Conservation (phyloP, 495 filamentous ascomycete genomes). For the Pyrenula aspistea region DNA sequence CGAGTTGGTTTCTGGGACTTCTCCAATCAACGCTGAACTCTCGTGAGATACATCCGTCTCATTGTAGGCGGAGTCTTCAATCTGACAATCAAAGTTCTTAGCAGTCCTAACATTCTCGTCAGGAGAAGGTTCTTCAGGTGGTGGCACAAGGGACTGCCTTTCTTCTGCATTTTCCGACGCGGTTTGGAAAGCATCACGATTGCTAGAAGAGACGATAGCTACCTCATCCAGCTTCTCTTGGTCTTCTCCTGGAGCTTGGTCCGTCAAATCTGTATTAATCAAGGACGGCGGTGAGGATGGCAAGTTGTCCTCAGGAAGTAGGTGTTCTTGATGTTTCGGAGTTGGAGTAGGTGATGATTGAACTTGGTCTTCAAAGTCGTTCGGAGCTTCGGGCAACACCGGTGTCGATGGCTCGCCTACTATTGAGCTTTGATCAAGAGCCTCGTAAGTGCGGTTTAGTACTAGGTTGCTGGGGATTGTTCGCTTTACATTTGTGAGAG, state of each 20-base stretch:
- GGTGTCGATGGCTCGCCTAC: conserved; percentile 33
- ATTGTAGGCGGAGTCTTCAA: too few species aligned
- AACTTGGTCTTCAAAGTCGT: conserved; percentile 49
- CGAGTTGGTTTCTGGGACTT: not conserved
- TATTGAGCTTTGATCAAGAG: conserved; percentile 11
- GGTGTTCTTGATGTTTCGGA: conserved; percentile 26
- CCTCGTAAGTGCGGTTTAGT: conserved; percentile 17
- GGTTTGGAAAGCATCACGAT: conserved; percentile 1
- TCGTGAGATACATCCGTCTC: not conserved
- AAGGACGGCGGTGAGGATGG: conserved; percentile 29
- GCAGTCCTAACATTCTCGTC: not conserved
- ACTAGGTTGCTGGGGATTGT: conserved; percentile 25
- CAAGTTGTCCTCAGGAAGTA: conserved; percentile 15
- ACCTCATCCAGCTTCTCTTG: not conserved
- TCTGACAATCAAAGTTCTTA: not conserved
- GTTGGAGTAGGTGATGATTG: conserved; percentile 74
- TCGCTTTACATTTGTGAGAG: conserved; percentile 22
- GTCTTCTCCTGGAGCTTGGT: not conserved
- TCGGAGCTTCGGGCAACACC: conserved; percentile 24
- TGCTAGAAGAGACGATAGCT: conserved; percentile 11
- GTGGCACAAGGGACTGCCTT: not conserved
- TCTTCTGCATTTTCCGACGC: conserved; percentile 9
- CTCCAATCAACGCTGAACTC: not conserved
- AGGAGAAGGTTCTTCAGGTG: not conserved
- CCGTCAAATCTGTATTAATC: not conserved